Evolutionary conservation across 345 rosid genomes (phyloP).

Genomic region (Citrus maxima): DNA sequence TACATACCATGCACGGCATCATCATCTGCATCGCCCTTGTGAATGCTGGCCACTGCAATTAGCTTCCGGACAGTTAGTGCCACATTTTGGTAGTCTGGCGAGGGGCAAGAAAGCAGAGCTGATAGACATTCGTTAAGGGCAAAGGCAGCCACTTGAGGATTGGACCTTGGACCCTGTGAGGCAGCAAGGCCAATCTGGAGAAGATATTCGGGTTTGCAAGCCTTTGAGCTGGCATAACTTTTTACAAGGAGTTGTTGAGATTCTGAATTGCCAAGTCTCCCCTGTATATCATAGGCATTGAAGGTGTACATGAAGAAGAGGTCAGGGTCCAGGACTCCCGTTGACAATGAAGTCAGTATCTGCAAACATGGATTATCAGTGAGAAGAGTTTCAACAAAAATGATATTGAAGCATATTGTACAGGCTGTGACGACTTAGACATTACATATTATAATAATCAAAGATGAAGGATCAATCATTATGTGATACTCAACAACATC

Average conservation of each 20-base stretch:
- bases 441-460: not conserved
- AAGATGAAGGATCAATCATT: not conserved
- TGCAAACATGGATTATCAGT: slow-evolving; percentile 29
- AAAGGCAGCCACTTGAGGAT: slow-evolving; percentile 66
- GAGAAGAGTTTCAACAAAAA: slow-evolving; percentile 3
- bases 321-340: slow-evolving; percentile 44
- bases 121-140: slow-evolving; percentile 77
- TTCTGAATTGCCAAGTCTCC: slow-evolving; percentile 51
- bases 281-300: slow-evolving; percentile 62
- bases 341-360: slow-evolving; percentile 45
- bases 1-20: slow-evolving; percentile 57
- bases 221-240: slow-evolving; percentile 66
- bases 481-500: not conserved
- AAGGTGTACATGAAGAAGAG: slow-evolving; percentile 68
- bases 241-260: slow-evolving; percentile 57
- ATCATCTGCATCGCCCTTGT: slow-evolving; percentile 68
- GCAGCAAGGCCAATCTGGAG: slow-evolving; percentile 78
- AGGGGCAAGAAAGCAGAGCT: slow-evolving; percentile 55
- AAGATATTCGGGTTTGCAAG: slow-evolving; percentile 61
- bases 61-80: slow-evolving; percentile 70
- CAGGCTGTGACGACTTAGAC: not conserved
- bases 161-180: slow-evolving; percentile 57
- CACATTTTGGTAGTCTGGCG: slow-evolving; percentile 61
- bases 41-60: slow-evolving; percentile 55
- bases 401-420: not conserved